These are phyloP conservation scores for Echinosophora koreensis DNA, from an alignment of 306 rosid genomes.

Conservation along the genomic window DNA sequence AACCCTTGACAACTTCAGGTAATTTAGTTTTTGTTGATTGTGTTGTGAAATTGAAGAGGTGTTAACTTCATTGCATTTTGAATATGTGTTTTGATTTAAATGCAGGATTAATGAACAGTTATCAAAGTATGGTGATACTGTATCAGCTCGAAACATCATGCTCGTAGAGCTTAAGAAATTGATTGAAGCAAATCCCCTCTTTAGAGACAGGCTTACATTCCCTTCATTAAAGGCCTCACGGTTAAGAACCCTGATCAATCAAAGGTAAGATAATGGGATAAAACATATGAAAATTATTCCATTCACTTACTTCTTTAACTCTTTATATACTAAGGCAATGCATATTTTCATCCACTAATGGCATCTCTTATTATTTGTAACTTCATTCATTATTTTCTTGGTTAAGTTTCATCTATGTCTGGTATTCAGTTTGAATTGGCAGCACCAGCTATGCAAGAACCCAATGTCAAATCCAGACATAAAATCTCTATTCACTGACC, in stretches of 20 bases:
- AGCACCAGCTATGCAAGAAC: slow-evolving; percentile 72
- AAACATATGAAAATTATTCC: neutral
- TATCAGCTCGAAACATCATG: slow-evolving; percentile 70
- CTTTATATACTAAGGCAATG: neutral
- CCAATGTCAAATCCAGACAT: slow-evolving; percentile 69
- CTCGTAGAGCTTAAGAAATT: slow-evolving; percentile 66
- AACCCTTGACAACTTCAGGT: slow-evolving; percentile 73
- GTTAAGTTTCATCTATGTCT: slow-evolving; percentile 6
- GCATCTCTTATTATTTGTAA: neutral
- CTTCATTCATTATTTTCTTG: neutral
- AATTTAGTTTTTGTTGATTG: slow-evolving; percentile 40
- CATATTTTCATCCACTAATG: neutral
- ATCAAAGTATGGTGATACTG: slow-evolving; percentile 69
- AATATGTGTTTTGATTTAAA: slow-evolving; percentile 9
- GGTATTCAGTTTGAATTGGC: slow-evolving; percentile 75
- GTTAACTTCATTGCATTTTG: neutral
- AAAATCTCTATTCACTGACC: slow-evolving; percentile 69
- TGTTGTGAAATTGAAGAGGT: neutral
- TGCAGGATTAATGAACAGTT: slow-evolving; percentile 73
- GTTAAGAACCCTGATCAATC: slow-evolving; percentile 67
- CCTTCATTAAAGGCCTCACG: slow-evolving; percentile 65
- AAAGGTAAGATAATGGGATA: slow-evolving; percentile 51
- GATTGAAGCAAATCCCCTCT: slow-evolving; percentile 72
- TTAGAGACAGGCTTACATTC: slow-evolving; percentile 66
- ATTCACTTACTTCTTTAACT: neutral